Conservation (phyloP, 345 rosid genomes). For the Salix koriyanagi region DNA sequence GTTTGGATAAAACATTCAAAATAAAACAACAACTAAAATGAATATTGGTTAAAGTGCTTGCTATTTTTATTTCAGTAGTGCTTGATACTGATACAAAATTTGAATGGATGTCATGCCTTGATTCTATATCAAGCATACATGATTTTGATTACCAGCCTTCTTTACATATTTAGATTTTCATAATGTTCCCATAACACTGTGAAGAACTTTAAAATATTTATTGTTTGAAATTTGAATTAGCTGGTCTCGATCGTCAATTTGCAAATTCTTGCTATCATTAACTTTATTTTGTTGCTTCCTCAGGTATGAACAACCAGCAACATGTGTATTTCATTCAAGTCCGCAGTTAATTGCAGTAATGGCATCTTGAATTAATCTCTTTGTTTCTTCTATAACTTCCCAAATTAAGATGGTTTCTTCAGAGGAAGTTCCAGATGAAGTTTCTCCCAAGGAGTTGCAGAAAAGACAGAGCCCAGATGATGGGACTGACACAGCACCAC, state of each 20-base stretch:
- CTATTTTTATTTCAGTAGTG: neutral
- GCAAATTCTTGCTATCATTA: neutral
- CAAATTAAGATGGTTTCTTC: constrained; percentile 35
- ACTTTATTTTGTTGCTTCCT: neutral
- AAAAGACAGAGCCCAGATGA: constrained; percentile 23
- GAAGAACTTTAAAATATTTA: neutral
- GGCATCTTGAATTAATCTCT: constrained; percentile 12
- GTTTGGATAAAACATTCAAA: neutral
- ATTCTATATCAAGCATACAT: neutral
- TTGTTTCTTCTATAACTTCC: constrained; percentile 25
- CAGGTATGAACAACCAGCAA: constrained; percentile 17
- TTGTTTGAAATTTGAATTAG: neutral
- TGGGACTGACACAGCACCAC: constrained; percentile 2
- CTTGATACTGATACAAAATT: neutral
- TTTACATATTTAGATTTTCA: neutral
- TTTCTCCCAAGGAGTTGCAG: constrained; percentile 32
- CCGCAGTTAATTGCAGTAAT: neutral
- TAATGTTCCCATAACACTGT: neutral
- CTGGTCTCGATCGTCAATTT: neutral
- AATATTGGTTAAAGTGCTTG: neutral
- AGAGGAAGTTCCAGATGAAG: constrained; percentile 34
- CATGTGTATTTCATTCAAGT: neutral
- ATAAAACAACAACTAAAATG: neutral
- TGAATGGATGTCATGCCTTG: neutral
- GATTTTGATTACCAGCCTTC: neutral